phyloP scores from a whole-genome alignment of 805 yeast genomes.

The Wickerhamiella allomyrinae region DNA sequence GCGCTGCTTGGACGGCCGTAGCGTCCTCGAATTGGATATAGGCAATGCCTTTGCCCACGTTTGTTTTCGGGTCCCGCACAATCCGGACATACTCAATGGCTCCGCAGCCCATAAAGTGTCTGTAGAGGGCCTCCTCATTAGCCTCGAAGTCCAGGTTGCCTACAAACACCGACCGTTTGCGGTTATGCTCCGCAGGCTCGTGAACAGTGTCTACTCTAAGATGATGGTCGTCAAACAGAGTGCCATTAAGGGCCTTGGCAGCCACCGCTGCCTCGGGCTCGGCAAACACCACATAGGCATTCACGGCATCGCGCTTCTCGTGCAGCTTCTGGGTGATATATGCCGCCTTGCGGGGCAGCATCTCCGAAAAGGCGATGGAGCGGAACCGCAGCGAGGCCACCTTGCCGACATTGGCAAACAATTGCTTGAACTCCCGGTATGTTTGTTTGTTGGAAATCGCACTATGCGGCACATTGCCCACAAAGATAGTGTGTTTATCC shows the following conservation, averaged over 20 bases:
- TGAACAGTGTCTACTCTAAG: constrained; percentile 85
- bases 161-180: constrained; percentile 71
- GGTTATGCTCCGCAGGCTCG: constrained; percentile 77
- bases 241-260: constrained; percentile 44
- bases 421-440: constrained; percentile 49
- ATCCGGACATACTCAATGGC: constrained; percentile 80
- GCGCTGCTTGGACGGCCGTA: constrained; percentile 64
- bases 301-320: constrained; percentile 61
- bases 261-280: constrained; percentile 34
- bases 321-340: constrained; percentile 68
- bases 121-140: constrained; percentile 79
- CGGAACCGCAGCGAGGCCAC: constrained; percentile 77
- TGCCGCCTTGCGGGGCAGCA: constrained; percentile 84
- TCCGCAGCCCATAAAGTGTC: constrained; percentile 52
- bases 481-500: constrained; percentile 73
- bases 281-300: constrained; percentile 71
- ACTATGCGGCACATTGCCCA: constrained; percentile 64
- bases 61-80: constrained; percentile 83
- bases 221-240: constrained; percentile 56
- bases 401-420: constrained; percentile 36
- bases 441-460: constrained; percentile 50
- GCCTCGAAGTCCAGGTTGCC: constrained; percentile 93
- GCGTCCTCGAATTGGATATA: constrained; percentile 69
- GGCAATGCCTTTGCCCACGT: constrained; percentile 94
- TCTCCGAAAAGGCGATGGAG: constrained; percentile 78